Conservation (phyloP, 345 rosid species). For the Salix viminalis region DNA sequence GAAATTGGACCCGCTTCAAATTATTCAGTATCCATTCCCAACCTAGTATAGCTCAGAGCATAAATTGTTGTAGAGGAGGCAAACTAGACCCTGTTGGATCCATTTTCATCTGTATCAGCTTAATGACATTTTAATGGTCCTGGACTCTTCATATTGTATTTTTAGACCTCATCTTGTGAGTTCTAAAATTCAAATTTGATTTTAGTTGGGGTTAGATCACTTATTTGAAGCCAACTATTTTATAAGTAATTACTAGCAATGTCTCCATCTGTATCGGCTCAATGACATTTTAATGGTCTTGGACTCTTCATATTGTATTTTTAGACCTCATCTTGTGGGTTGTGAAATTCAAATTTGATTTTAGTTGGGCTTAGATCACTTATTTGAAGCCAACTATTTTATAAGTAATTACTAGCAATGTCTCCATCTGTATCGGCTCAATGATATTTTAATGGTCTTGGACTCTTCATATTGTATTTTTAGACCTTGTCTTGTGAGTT, state of each 20-base stretch:
- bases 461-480: not conserved
- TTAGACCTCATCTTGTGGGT: not conserved
- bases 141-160: not conserved
- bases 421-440: no score
- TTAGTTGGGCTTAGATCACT: no score
- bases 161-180: not conserved
- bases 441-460: not conserved
- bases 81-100: not conserved
- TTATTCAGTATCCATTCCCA: no score
- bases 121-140: not conserved
- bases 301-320: not conserved
- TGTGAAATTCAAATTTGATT: no score
- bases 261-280: not conserved
- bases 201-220: no score
- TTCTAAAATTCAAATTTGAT: no score
- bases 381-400: no score
- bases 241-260: no score
- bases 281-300: not conserved
- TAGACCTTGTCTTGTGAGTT: not conserved
- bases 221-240: no score
- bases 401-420: no score
- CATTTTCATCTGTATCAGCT: no score
- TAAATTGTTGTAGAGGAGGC: not conserved
- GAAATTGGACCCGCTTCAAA: no score
- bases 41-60: not conserved